Evolutionary conservation across 305 asterid genomes (phyloP), one percentile per base, ranked within the genome.

Genomic region (Fraxinus latifolia): DNA sequence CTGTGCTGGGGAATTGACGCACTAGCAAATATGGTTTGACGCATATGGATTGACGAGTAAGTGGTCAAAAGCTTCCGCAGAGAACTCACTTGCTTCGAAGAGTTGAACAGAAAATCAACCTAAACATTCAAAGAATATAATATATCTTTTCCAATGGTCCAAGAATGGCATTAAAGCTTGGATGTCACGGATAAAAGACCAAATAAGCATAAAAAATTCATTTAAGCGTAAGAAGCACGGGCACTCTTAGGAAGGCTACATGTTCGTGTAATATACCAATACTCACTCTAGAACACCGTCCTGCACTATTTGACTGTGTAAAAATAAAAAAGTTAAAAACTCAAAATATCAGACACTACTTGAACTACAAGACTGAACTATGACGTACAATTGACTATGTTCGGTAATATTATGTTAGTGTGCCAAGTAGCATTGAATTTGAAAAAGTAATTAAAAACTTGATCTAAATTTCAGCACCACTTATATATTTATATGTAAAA

Each of bases 41-140:
- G 97, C 73, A 83, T 91, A 81, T 86, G 87, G 89, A 90, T 92
- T 83, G 97, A 89, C 23, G 97, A 90, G 91, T 91, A 89, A 84
- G 82, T 86, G 23, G 98, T 91, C 93, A 95, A 86, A 78, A 95
- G 98, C 90, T 86, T 94, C 88, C 87, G 91, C 72, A 95, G 90
- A 86, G 91, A 87, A 79, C 91, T 90, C 82, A 90, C 97, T 87
- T 95, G 95, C 85, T 89, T 93, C 50, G 99, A 90, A 74, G 99
- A 94, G 83, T 92, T 91, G 90, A 95, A 95, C 92, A 95, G 89
- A 84, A 91, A 94, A 89, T 94, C 99, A 87, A 94, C 99, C 99
- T 95, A 87, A 82, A 77, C 77, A 82, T 83, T 27, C 29, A 17
- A 55, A 68, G 74, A 27, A 70, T 6, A 76, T 68, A 78, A 78